These are phyloP conservation scores for Xylogone sp. DNA, from an alignment of 2,329 filamentous ascomycete genomes.

Conservation along the genomic window DNA sequence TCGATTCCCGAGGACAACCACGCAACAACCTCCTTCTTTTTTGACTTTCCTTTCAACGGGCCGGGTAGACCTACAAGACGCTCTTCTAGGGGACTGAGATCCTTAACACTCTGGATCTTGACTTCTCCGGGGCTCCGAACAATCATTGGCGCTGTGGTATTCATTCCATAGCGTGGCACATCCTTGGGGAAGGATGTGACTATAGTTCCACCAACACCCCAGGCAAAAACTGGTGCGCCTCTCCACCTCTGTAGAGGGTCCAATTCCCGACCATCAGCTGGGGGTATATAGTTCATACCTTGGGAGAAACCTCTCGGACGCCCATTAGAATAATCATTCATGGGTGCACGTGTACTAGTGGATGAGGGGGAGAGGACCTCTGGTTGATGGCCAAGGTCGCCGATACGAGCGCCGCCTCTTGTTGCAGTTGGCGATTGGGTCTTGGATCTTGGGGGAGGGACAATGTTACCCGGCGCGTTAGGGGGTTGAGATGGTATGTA, in stretches of 20 bases:
- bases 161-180: constrained; percentile 76
- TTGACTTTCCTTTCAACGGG: constrained; percentile 81
- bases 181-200: constrained; percentile 86
- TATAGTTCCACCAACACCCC: constrained; percentile 81
- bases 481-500: constrained; percentile 39
- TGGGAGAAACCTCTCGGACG: constrained; percentile 51
- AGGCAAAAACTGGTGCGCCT: constrained; percentile 80
- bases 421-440: constrained; percentile 57
- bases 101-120: constrained; percentile 70
- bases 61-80: constrained; percentile 81
- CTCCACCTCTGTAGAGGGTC: constrained; percentile 89
- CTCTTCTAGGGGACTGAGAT: constrained; percentile 68
- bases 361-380: constrained; percentile 41
- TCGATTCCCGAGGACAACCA: constrained; percentile 82
- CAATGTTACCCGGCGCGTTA: constrained; percentile 34
- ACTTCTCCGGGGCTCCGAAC: constrained; percentile 80
- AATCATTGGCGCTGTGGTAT: constrained; percentile 67
- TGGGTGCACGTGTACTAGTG: constrained; percentile 11
- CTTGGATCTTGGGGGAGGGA: constrained; percentile 54
- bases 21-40: constrained; percentile 86
- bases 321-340: constrained; percentile 13
- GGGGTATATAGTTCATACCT: constrained; percentile 54
- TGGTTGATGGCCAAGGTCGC: constrained; percentile 46
- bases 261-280: constrained; percentile 61
- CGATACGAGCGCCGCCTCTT: constrained; percentile 34